Conservation (phyloP, 1,284 basidiomycete species). For the Laetiporus sulphureus region DNA sequence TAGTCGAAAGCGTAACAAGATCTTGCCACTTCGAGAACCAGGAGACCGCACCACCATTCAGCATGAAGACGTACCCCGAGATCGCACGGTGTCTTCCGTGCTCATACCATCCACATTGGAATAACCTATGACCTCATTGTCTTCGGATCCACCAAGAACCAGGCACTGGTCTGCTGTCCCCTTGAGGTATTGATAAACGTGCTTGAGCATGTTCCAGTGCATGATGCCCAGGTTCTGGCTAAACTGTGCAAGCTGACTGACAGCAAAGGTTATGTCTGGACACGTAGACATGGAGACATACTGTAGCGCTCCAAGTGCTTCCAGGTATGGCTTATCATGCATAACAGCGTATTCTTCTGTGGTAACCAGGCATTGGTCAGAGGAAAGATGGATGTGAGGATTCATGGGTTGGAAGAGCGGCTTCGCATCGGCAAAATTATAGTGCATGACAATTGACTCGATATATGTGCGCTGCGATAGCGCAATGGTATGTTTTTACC, state of each 20-base stretch:
- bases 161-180: constrained; percentile 28
- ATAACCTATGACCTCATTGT: constrained; percentile 22
- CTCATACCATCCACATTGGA: constrained; percentile 30
- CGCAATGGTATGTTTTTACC: constrained; percentile 13
- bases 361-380: constrained; percentile 1
- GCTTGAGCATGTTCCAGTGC: constrained; percentile 34
- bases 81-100: constrained; percentile 20
- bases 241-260: constrained; percentile 30
- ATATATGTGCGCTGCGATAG: constrained; percentile 34
- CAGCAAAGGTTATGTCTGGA: constrained; percentile 35
- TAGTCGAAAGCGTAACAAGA: constrained; percentile 24
- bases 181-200: constrained; percentile 36
- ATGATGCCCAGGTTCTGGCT: constrained; percentile 16
- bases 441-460: constrained; percentile 25
- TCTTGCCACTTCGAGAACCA: constrained; percentile 34
- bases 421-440: constrained; percentile 23
- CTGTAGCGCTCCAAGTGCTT: constrained; percentile 31
- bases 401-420: constrained; percentile 26
- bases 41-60: constrained; percentile 23
- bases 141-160: constrained; percentile 19
- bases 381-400: constrained; percentile 11
- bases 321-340: constrained; percentile 19
- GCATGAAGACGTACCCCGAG: constrained; percentile 30
- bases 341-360: constrained; percentile 5
- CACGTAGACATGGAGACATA: constrained; percentile 32